Base-by-base conservation (phyloP, 2,329 filamentous ascomycete genomes). In the Penicillium sp. region DNA sequence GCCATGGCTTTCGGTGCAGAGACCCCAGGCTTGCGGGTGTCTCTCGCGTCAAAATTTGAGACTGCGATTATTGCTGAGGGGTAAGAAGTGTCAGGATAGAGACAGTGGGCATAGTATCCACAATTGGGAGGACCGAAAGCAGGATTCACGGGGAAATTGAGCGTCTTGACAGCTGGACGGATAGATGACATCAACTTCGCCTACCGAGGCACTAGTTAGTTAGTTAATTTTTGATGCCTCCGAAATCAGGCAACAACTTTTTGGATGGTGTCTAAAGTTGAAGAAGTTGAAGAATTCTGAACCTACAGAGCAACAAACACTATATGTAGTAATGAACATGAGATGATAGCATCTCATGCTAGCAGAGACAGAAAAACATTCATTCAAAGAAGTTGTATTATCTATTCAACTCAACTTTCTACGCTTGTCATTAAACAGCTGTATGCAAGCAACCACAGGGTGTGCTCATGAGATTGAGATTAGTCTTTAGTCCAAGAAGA, bases 151-250 rank as follows among this genome's bases (percentile, higher is more conserved):
- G 38, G 42, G n/a, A 61, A 54, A 19, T 19, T 24, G 19, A 51
- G 8, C n/a, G 56, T 37, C 35, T 19, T 22, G 55, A 51, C 51
- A 60, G 33, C 50, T 59, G 54, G 51, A 53, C 50, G 55, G 53
- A 61, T 65, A 62, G 50, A 66, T 66, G 64, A 66, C 64, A 66
- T 66, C 64, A 66, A 65, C 57, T 63, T 56, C 56, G 53, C 38
- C 53, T 40, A 30, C 47, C 54, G 22, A 62, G 64, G 61, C 64
- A 62, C 13, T 17, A n/a, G n/a, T n/a, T n/a, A n/a, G n/a, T n/a
- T n/a, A n/a, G n/a, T n/a, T n/a, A 47, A 4, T 15, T 9, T 2
- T 51, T 26, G 2, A 1, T 33, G 57, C 62, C 62, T 62, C 8
- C 40, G 30, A 9, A 38, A 38, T 35, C 17, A 53, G 38, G 61